A percentile compares a stretch with the other conserved stretches of the same genome.
Conservation (phyloP, 2,329 filamentous ascomycete species). For the Onygenales sp. region DNA sequence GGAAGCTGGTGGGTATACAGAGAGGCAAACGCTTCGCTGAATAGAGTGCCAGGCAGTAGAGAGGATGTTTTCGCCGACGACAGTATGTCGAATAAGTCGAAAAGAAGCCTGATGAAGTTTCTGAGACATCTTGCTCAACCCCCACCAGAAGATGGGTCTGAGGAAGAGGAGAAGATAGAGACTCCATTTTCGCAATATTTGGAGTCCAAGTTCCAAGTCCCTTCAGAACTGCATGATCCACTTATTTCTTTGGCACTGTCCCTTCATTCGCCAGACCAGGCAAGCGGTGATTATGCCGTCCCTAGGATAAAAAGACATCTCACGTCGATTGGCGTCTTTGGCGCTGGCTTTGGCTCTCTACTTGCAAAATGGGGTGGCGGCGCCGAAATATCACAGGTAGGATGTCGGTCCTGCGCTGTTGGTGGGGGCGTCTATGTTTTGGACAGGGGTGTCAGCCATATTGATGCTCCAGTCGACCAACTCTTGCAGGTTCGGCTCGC, state of each 20-base stretch:
- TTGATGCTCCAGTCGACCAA: constrained; percentile 14
- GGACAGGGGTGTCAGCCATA: constrained; percentile 52
- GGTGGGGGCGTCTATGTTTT: constrained; percentile 87
- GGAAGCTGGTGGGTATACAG: constrained; percentile 79
- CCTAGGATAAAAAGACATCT: constrained; percentile 69
- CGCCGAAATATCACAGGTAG: constrained; percentile 83
- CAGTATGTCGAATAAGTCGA: constrained; percentile 66
- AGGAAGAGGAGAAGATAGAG: constrained; percentile 49
- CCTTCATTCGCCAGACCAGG: constrained; percentile 45
- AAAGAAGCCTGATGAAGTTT: constrained; percentile 86
- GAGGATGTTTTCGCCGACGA: constrained; percentile 84
- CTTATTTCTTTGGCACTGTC: constrained; percentile 66
- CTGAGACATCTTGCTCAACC: constrained; percentile 69
- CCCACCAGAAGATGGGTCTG: constrained; percentile 44
- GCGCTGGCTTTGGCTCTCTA: constrained; percentile 79
- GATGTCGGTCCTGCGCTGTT: constrained; percentile 81
- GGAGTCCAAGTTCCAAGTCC: constrained; percentile 53
- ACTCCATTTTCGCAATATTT: constrained; percentile 39
- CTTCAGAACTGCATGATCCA: constrained; percentile 56
- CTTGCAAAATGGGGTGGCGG: constrained; percentile 88
- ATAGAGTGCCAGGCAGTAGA: constrained; percentile 73
- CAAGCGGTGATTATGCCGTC: constrained; percentile 59
- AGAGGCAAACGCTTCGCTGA: constrained; percentile 33
- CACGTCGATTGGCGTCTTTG: constrained; percentile 77
- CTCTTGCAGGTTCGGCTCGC: constrained; percentile 23